A percentile compares a stretch with the other conserved stretches of the same genome.
phyloP scores from a whole-genome alignment of 192 early-diverging fungal genomes.

The Anaeromyces robustus region DNA sequence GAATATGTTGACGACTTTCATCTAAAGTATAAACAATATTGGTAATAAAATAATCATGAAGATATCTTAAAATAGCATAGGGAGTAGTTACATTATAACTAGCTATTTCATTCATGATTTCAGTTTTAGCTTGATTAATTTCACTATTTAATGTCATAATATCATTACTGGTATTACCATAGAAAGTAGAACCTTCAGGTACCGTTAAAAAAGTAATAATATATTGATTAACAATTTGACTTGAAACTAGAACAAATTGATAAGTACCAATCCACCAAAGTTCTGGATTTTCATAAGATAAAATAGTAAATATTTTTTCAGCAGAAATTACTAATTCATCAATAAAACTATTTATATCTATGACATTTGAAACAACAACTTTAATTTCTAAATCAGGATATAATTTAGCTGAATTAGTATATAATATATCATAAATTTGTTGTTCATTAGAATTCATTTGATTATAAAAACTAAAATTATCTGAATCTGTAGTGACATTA shows the following conservation, averaged over 20 bases:
- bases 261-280: neutral
- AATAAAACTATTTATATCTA: neutral
- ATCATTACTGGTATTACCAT: neutral
- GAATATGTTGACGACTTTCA: too few relatives aligned
- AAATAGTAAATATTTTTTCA: neutral
- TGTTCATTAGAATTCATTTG: neutral
- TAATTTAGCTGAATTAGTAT: neutral
- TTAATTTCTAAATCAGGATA: neutral
- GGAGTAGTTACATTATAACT: too few relatives aligned
- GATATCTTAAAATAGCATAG: too few relatives aligned
- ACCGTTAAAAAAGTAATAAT: neutral
- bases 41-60: too few relatives aligned
- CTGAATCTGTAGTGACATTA: neutral
- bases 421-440: neutral
- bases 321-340: neutral
- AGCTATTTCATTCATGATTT: too few relatives aligned
- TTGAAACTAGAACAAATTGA: neutral
- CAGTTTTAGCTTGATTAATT: too few relatives aligned
- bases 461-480: neutral
- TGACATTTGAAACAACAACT: neutral
- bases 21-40: too few relatives aligned
- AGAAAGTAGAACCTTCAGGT: neutral
- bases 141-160: neutral
- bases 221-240: neutral
- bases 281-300: neutral